Conservation (phyloP, 2,329 filamentous ascomycete species). For the Paracamarosporium sp. region DNA sequence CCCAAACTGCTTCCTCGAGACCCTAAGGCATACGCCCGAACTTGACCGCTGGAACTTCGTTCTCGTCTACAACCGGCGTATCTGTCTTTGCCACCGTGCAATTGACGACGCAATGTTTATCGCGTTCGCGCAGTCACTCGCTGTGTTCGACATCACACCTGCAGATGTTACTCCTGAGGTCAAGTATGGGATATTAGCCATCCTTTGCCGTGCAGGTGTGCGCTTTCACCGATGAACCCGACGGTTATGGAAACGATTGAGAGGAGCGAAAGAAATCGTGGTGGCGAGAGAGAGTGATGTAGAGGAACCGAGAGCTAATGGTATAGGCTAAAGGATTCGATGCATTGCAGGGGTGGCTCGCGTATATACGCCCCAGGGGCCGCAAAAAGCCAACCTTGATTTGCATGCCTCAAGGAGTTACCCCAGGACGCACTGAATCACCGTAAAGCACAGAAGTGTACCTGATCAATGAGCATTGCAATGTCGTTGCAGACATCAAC, state of each 20-base stretch:
- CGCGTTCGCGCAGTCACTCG: conserved; percentile 53
- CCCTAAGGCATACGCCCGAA: conserved; percentile 41
- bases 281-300: conserved; percentile 47
- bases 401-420: too few species aligned
- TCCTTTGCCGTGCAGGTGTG: conserved; percentile 40
- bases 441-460: too few species aligned
- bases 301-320: conserved; percentile 4
- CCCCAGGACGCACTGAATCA: too few species aligned
- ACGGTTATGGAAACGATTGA: conserved; percentile 41
- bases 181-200: conserved; percentile 46
- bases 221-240: conserved; percentile 40
- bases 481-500: too few species aligned
- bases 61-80: conserved; percentile 53
- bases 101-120: conserved; percentile 52
- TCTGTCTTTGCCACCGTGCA: conserved; percentile 52
- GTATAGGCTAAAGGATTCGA: neutral
- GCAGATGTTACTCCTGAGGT: conserved; percentile 44
- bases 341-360: too few species aligned
- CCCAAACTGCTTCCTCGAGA: conserved; percentile 52
- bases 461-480: too few species aligned
- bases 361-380: too few species aligned
- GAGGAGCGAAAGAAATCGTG: conserved; percentile 31
- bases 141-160: conserved; percentile 56
- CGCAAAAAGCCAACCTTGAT: too few species aligned
- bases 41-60: conserved; percentile 45